phyloP scores from a whole-genome alignment of 1,139 yeast species.

The Sugiyamaella sp. region DNA sequence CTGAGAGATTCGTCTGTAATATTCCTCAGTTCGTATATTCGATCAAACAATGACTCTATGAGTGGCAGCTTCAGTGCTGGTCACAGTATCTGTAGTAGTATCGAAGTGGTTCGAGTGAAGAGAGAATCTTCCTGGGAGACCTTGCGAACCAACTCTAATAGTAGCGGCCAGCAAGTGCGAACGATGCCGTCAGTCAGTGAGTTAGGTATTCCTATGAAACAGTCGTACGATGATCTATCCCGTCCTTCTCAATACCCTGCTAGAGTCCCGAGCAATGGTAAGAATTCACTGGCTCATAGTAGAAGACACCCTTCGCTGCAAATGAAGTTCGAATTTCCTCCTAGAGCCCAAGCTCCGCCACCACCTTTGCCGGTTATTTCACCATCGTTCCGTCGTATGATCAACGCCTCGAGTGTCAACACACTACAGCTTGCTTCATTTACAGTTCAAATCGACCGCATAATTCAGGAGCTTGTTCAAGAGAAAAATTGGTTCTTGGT shows the following conservation, averaged over 20 bases:
- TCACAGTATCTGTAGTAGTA: conserved; percentile 1
- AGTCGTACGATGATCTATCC: conserved; percentile 8
- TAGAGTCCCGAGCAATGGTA: not conserved
- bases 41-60: conserved; percentile 25
- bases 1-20: conserved; percentile 40
- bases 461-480: conserved; percentile 22
- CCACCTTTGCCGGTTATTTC: conserved; percentile 20
- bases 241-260: conserved; percentile 2
- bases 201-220: conserved; percentile 16
- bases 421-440: conserved; percentile 41
- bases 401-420: conserved; percentile 36
- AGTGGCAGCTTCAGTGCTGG: conserved; percentile 9
- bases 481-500: conserved; percentile 15
- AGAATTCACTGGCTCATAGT: conserved; percentile 3
- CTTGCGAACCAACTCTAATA: conserved; percentile 3
- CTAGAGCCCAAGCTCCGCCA: conserved; percentile 11
- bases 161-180: conserved; percentile 7
- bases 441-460: conserved; percentile 33
- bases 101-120: conserved; percentile 8
- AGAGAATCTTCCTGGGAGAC: conserved; percentile 14
- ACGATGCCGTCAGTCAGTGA: conserved; percentile 21
- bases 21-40: conserved; percentile 39
- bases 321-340: conserved; percentile 23
- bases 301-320: conserved; percentile 22
- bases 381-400: conserved; percentile 30